Base-by-base conservation (phyloP, 768 basidiomycete species). In the Leucogyrophana mollusca region DNA sequence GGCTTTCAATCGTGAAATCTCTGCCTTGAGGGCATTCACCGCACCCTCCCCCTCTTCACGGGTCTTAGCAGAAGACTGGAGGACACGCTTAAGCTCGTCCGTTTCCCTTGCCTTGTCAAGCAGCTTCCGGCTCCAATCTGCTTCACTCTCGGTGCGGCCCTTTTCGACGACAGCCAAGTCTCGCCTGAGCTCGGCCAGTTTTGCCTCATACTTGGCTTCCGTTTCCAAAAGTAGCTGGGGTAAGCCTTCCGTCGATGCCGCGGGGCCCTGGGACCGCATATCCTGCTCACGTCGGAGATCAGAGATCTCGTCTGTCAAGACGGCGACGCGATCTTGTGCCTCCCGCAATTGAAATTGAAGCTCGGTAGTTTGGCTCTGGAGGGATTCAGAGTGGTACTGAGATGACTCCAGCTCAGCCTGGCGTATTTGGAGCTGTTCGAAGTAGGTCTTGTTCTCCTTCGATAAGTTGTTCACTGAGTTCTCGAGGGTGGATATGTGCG, bases 381-480 rank as follows among this genome's bases (percentile, higher is more conserved):
- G 65, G 1, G 78, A 77, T 54, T 93, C 90, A 2, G 85, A 72
- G 52, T 88, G 83, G 4, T 79, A 80, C 52, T 85, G 83, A 4
- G 84, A 80, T 2, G 89, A 87, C 66, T 99, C 96, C 9, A 88
- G 65, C 58, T 97, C 94, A 13, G 90, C 94, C 62, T 95, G 92
- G 23, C 90, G 85, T 38, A 87, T 57, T 65, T 98, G 93, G 3
- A 93, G 73, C 49, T 87, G 82, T 54, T 94, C 90, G 61, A 97
- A 98, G 52, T 92, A 77, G 9, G 71, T 63, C 54, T 83, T 85
- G 57, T 94, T 94, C 60, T 93, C 90, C 21, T 72, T 67, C 11
- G 80, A 79, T 7, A 94, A 73, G 23, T 74, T 80, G 52, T 78
- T 76, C n/a, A 91, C 70, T 2, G 83, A 83, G 30, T 70, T 69